Evolutionary conservation across 306 rosid species (phyloP).

Genomic region (Gastrolobium bilobum): DNA sequence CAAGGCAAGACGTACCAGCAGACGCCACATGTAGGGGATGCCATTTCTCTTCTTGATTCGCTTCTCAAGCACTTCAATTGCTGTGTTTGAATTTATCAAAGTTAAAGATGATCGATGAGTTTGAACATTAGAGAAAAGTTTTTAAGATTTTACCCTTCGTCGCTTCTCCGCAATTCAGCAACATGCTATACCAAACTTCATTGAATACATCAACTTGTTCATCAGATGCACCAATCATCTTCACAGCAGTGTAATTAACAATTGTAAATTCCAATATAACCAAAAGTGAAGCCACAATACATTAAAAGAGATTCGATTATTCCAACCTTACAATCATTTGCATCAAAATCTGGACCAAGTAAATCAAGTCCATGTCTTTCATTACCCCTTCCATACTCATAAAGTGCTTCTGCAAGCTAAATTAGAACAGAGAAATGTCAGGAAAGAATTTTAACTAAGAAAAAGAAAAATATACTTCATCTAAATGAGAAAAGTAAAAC

Average conservation of each 20-base stretch:
- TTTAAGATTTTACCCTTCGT: slow-evolving; percentile 60
- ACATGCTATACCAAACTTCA: slow-evolving; percentile 80
- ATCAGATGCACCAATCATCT: slow-evolving; percentile 89
- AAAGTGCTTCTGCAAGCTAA: slow-evolving; percentile 92
- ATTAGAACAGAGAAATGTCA: slow-evolving; percentile 35
- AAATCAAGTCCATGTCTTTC: slow-evolving; percentile 65
- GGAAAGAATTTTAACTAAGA: background rate
- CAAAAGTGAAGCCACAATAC: background rate
- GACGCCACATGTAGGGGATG: slow-evolving; percentile 77
- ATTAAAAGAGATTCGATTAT: background rate
- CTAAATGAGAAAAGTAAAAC: background rate
- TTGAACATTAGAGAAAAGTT: slow-evolving; percentile 3
- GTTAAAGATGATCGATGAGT: slow-evolving; percentile 26
- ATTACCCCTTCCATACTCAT: slow-evolving; percentile 78
- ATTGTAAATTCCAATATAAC: background rate
- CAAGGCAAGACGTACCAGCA: slow-evolving; percentile 62
- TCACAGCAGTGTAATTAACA: slow-evolving; percentile 24
- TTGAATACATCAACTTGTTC: slow-evolving; percentile 92
- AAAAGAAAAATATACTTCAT: background rate
- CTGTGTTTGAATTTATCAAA: slow-evolving; percentile 48
- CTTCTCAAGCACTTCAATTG: slow-evolving; percentile 69
- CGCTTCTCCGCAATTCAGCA: slow-evolving; percentile 70
- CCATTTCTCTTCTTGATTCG: slow-evolving; percentile 69
- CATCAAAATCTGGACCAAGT: slow-evolving; percentile 83
- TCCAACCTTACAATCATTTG: slow-evolving; percentile 71